Evolutionary conservation across 148 eudicot species (phyloP).

Genomic region (Fallopia convolvulus): DNA sequence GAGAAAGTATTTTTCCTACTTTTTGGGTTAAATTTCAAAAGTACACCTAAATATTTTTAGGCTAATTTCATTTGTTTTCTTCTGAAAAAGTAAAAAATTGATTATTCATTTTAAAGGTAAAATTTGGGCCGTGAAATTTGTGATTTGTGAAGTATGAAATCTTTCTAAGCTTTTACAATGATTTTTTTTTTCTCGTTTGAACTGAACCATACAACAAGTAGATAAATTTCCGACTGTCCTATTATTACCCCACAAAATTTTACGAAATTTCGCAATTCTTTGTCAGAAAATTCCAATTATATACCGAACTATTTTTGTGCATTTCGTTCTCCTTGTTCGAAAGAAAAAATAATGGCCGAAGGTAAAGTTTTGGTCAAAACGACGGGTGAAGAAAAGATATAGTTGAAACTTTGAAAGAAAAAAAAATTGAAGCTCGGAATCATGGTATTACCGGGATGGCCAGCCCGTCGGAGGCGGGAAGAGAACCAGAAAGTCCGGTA

Average conservation of each 20-base stretch:
- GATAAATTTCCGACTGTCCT: no score
- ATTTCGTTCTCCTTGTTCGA: background rate
- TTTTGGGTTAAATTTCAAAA: background rate
- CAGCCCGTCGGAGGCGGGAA: slow-evolving; percentile 36
- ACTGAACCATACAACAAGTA: no score
- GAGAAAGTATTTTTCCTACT: no score
- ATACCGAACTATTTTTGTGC: background rate
- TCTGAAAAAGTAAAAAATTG: background rate
- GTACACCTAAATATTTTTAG: background rate
- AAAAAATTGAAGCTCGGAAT: background rate
- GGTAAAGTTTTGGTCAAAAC: background rate
- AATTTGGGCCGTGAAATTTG: no score
- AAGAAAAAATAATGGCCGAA: background rate
- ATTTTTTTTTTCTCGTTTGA: no score
- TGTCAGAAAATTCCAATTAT: background rate
- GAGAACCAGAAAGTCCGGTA: slow-evolving; percentile 18
- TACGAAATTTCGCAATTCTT: background rate
- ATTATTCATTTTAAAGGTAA: no score
- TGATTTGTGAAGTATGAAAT: background rate
- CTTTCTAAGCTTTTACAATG: background rate
- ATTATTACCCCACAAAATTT: no score
- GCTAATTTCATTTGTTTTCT: background rate
- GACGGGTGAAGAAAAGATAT: background rate
- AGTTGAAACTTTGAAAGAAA: background rate
- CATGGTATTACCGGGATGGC: slow-evolving; percentile 56